Evolutionary conservation across 1,284 basidiomycete species (phyloP), one percentile per base, ranked within the genome.

Genomic region (Athelia psychrophila): DNA sequence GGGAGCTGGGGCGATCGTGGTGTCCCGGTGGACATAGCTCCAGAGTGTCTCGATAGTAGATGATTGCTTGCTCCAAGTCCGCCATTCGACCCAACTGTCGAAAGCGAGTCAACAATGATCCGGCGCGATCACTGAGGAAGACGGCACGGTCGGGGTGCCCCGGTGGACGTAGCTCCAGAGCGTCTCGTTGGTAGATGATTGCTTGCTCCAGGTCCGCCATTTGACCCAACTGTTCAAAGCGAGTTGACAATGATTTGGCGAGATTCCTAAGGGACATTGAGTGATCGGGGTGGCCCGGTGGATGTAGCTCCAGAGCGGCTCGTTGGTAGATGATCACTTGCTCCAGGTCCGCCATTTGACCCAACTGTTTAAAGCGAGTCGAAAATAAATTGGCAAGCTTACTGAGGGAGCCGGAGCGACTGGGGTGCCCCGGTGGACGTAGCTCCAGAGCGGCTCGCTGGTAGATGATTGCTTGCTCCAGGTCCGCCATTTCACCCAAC

Each of bases 171-270:
- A 66, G 54, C 2, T 47, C 38, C 3, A 64, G 51, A 25, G 67
- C 61, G 2, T 61, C 54, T 18, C 55, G 56, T 44, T 63, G 62
- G 44, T 63, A 56, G n/a, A 54, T 42, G 15, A 72, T 56, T 2
- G 70, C 65, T 40, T 62, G 55, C 18, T 72, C 60, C 27, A 73
- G 54, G 51, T 73, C 71, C 8, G 55, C 47, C 5, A 60, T 47
- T 23, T 58, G 44, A 12, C 55, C 60, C 8, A 52, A 48, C 13
- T 63, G 48, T 24, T 60, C 53, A 33, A 65, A 73, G 22, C 66
- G 64, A 38, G 59, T n/a, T n/a, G 54, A 6, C 56, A 22, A 22
- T 68, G 57, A 16, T 62, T 61, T 58, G 55, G 64, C 71, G 40
- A 72, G 58, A 52, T 66, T 65, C 13, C 53, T 59, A 24, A 64